Evolutionary conservation across 257 asterid genomes (phyloP), one percentile per base, ranked within the genome.

Genomic region (Solanum habrochaites): DNA sequence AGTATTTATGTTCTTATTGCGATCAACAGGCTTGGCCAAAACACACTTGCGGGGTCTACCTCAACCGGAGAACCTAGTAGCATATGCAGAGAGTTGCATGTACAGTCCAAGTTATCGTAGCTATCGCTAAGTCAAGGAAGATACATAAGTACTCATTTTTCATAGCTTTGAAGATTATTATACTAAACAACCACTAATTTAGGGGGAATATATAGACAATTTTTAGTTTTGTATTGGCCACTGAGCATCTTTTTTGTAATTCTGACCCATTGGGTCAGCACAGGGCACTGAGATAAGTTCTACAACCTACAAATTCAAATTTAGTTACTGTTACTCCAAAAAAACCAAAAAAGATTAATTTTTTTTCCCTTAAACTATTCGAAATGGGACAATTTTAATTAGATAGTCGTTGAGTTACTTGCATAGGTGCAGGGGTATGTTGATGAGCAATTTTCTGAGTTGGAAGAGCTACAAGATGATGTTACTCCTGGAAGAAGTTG

Each of bases 41-140:
- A n/a, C n/a, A n/a, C n/a, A n/a, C n/a, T n/a, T n/a, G n/a, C n/a
- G n/a, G n/a, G n/a, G 98, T 87, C 91, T 96, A 35, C 99, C 98
- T 5, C 93, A 92, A 87, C 99, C 97, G 0, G 91, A 90, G 47
- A 91, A 94, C 89, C 91, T 96, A 45, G 95, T 87, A 58, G 90
- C 94, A 75, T 91, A 94, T 74, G 98, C 99, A 14, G 95, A 93
- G 87, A 95, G 98, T 91, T 96, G 96, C 81, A 95, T 96, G 99
- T 96, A 96, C 92, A 94, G 98, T 91, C 99, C 99, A 42, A 89
- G 90, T 85, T 96, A 96, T 56, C 93, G 92, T 66, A 94, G 91
- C 91, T 96, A 94, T 85, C 95, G 98, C 71, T 96, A 89, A 95
- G 90, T 70, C 10, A 85, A 37, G 60, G 40, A 86, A 86, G 12